phyloP scores from a whole-genome alignment of 768 basidiomycete species.

The Tricholoma bakamatsutake region DNA sequence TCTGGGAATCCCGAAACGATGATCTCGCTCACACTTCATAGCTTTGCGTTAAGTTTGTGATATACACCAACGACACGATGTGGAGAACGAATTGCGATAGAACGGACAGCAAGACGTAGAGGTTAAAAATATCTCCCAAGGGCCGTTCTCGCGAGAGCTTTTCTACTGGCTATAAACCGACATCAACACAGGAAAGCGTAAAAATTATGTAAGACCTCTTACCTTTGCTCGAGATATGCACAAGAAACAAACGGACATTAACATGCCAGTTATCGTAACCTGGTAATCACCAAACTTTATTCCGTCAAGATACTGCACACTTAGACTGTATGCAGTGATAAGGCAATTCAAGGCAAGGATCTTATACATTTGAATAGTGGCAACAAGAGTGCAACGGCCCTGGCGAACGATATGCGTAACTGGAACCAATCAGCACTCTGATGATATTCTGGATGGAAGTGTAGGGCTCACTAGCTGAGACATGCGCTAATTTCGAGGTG shows the following conservation, averaged over 20 bases:
- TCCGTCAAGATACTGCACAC: constrained; percentile 95
- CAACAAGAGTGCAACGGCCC: constrained; percentile 96
- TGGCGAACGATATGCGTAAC: constrained; percentile 97
- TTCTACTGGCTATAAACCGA: constrained; percentile 79
- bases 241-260: constrained; percentile 98
- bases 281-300: constrained; percentile 99
- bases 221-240: constrained; percentile 98
- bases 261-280: constrained; percentile 90
- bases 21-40: constrained; percentile 63
- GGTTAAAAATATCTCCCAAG: constrained; percentile 92
- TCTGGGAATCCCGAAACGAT: constrained; percentile 6
- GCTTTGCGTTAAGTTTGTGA: constrained; percentile 77
- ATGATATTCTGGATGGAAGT: background rate
- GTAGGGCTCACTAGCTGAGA: constrained; percentile 76
- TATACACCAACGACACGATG: constrained; percentile 86
- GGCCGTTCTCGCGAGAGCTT: constrained; percentile 92
- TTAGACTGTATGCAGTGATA: constrained; percentile 97
- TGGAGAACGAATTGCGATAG: constrained; percentile 92
- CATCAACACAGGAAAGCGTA: background rate
- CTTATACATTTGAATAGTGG: constrained; percentile 99
- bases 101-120: constrained; percentile 91
- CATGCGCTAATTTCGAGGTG: constrained; percentile 97
- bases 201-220: constrained; percentile 15
- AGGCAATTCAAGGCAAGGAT: constrained; percentile 96
- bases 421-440: constrained; percentile 22